These are phyloP conservation scores for Chlamydomonas sp. DNA, from an alignment of 139 green algal species.

Conservation along the genomic window DNA sequence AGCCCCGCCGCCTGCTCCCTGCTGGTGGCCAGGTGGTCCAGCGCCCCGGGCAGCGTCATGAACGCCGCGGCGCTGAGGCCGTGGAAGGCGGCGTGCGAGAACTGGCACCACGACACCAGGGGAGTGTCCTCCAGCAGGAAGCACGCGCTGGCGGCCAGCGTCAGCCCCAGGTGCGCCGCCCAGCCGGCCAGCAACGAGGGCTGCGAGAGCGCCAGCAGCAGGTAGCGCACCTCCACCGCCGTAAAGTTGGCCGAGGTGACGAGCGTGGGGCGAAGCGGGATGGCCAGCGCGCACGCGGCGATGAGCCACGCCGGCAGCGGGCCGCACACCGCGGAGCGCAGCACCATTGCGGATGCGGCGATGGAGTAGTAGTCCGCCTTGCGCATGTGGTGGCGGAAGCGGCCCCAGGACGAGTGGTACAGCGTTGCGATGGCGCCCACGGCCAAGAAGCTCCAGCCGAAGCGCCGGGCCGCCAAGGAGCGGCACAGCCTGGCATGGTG, in stretches of 20 bases:
- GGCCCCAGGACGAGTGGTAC: constrained; percentile 19
- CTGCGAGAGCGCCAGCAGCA: constrained; percentile 17
- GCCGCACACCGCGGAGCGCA: constrained; percentile 11
- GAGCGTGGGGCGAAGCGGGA: constrained; percentile 70
- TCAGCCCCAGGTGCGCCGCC: constrained; percentile 52
- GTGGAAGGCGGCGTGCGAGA: constrained; percentile 70
- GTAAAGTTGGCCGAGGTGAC: constrained; percentile 51
- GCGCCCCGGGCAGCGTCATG: constrained; percentile 45
- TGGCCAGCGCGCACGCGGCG: constrained; percentile 47
- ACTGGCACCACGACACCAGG: constrained; percentile 30
- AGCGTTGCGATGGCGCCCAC: constrained; percentile 23
- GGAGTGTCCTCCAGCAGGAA: constrained; percentile 65
- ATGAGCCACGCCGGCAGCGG: constrained; percentile 20
- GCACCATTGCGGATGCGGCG: not conserved
- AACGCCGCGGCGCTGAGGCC: constrained; percentile 46
- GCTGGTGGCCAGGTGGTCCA: constrained; percentile 54
- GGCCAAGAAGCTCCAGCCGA: constrained; percentile 23
- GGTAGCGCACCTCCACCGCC: constrained; percentile 57
- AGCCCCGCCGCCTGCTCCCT: not conserved
- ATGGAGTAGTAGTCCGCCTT: constrained; percentile 38
- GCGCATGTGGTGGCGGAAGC: not conserved
- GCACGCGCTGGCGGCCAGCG: constrained; percentile 38
- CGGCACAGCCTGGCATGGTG: not conserved
- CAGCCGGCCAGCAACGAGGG: constrained; percentile 43
- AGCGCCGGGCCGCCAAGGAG: constrained; percentile 5